Conservation (phyloP, 192 early-diverging fungal species). For the Entomortierella beljakovae region DNA sequence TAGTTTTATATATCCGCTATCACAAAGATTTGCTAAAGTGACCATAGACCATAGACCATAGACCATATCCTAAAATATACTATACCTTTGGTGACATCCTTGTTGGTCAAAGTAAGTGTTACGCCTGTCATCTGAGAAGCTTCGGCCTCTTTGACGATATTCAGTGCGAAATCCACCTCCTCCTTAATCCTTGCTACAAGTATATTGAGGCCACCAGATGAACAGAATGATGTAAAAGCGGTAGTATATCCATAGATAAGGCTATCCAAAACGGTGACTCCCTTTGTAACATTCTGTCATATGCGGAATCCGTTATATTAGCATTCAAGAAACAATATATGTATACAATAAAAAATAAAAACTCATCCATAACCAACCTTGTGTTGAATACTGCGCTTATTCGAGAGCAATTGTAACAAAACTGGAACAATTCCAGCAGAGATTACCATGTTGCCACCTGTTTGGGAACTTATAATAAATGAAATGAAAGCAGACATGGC, state of each 20-base stretch:
- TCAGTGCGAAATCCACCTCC: constrained; percentile 66
- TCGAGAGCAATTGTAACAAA: constrained; percentile 77
- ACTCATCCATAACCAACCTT: constrained; percentile 57
- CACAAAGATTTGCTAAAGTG: too few relatives aligned
- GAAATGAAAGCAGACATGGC: constrained; percentile 84
- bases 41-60: background rate
- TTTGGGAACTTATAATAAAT: constrained; percentile 80
- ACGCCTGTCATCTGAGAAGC: constrained; percentile 59
- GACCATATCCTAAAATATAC: too few relatives aligned
- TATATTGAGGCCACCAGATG: constrained; percentile 81
- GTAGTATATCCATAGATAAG: constrained; percentile 80
- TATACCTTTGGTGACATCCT: constrained; percentile 6
- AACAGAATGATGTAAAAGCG: constrained; percentile 86
- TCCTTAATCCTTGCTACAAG: constrained; percentile 85
- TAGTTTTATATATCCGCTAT: too few relatives aligned
- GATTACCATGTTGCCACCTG: constrained; percentile 90
- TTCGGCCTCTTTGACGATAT: constrained; percentile 31
- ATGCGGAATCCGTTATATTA: background rate
- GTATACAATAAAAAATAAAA: background rate
- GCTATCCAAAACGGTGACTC: constrained; percentile 83
- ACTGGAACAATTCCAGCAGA: constrained; percentile 91
- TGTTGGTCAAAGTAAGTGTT: constrained; percentile 7
- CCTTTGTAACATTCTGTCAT: constrained; percentile 71
- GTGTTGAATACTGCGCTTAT: constrained; percentile 67
- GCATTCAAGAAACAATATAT: background rate